Evolutionary conservation across 805 yeast species (phyloP), one percentile per base, ranked within the genome.

Genomic region (Candida tibetensis): DNA sequence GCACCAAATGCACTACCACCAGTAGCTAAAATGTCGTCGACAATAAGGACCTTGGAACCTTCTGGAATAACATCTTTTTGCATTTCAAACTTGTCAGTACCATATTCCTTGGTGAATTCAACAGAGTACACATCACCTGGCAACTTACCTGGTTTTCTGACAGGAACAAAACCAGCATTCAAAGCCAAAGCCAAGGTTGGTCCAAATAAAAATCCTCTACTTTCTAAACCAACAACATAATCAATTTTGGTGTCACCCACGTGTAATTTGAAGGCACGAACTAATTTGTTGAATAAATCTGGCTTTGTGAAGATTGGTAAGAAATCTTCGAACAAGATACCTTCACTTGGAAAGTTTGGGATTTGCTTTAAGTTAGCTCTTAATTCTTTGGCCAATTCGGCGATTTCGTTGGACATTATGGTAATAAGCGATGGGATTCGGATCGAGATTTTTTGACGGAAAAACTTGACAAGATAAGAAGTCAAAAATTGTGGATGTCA

Each of bases 1-100:
- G 98, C 98, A 42, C 95, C 96, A 39, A 69, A 66, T 17, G 99
- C 99, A 51, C 95, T 84, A 28, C 99, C 99, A 46, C 98, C 98
- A 27, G 99, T 93, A 34, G 99, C 99, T 60, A 93, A 84, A 54
- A 93, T 89, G 58, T 93, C 99, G 64, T 93, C 99, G 27, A 93
- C 95, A 48, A 93, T 76, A 27, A 91, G 69, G 19, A 93, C 93
- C 41, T 76, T 85, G 33, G 95, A 76, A 27, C 91, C 95, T 45
- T 74, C 73, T 48, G 87, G 83, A 49, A 93, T 79, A 26, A 91
- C 79, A 39, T 77, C 90, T 46, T 74, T 71, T 71, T 93, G 99
- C 65, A 93, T 80, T 62, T 89, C 95, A 58, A 93, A 88, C 37
- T 69, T 76, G 66, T 93, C 99, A 44, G 72, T 68, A 57, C 98